Percentiles rank a stretch among this genome's conserved stretches.
Conservation (phyloP, 208 protist species). For the Phytomonas sp. region DNA sequence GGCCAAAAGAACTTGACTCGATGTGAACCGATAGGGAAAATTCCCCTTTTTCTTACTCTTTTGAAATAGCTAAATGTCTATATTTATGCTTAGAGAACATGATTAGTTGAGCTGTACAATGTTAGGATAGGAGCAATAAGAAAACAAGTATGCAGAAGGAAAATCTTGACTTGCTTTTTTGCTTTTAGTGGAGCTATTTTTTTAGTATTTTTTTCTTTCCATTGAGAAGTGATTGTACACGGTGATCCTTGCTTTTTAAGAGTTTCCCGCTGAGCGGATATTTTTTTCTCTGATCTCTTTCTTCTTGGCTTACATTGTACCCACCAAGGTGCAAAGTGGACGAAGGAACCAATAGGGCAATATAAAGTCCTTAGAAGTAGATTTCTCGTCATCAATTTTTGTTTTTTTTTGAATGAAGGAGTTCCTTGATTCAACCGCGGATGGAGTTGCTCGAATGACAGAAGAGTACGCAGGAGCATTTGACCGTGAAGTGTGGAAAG, state of each 20-base stretch:
- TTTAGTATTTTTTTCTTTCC: not conserved
- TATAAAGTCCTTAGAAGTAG: not conserved
- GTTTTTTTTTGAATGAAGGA: not conserved
- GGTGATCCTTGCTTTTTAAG: not conserved
- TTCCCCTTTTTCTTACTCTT: slow-evolving; percentile 11
- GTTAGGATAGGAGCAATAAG: not conserved
- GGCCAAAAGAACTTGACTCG: not conserved
- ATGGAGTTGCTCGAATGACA: slow-evolving; percentile 23
- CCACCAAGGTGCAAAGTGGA: not conserved
- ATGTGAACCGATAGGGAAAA: not conserved
- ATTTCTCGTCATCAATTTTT: not conserved
- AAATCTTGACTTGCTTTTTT: not conserved
- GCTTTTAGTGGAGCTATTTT: not conserved
- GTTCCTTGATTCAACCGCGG: not conserved
- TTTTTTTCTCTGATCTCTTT: not conserved
- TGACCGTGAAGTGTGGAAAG: slow-evolving; percentile 89
- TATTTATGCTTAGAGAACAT: slow-evolving; percentile 1
- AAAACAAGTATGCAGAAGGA: not conserved
- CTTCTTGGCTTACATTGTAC: not conserved
- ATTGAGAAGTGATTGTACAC: not conserved
- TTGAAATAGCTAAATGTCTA: slow-evolving; percentile 5
- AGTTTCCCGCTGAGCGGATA: not conserved
- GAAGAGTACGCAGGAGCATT: slow-evolving; percentile 84
- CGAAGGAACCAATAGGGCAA: not conserved
- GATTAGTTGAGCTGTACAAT: not conserved